phyloP scores from a whole-genome alignment of 169 alveolate genomes.

The Cryptosporidium parvum region DNA sequence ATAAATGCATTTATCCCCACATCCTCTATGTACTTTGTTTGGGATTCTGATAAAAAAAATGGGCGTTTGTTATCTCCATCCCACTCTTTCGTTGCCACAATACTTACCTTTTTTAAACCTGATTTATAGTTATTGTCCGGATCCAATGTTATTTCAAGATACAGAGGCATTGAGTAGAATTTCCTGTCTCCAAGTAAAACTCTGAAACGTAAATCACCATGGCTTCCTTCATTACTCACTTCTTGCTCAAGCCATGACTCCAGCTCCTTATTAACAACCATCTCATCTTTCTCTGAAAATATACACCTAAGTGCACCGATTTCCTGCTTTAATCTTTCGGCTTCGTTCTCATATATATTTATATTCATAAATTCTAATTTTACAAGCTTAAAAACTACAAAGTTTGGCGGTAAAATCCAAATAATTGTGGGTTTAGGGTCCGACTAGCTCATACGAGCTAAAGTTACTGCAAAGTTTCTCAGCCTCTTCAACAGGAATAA shows the following conservation, averaged over 20 bases:
- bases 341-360: neutral
- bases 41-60: constrained; percentile 63
- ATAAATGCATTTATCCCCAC: constrained; percentile 24
- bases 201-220: neutral
- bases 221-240: neutral
- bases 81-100: constrained; percentile 3
- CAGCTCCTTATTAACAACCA: constrained; percentile 1
- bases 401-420: neutral
- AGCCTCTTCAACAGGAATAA: constrained; percentile 48
- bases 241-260: constrained; percentile 15
- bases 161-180: constrained; percentile 33
- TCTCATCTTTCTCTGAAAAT: constrained; percentile 28
- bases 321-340: constrained; percentile 27
- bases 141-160: constrained; percentile 28
- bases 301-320: constrained; percentile 42
- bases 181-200: constrained; percentile 10
- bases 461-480: constrained; percentile 47
- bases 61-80: neutral
- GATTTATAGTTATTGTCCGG: constrained; percentile 18
- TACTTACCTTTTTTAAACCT: constrained; percentile 1
- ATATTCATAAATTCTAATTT: neutral
- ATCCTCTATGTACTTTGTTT: constrained; percentile 1
- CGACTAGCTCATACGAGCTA: constrained; percentile 53
- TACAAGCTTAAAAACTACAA: neutral
- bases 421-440: constrained; percentile 5